Percentiles rank a stretch among this genome's conserved stretches.
These are phyloP conservation scores for Spatholobus suberectus DNA, from an alignment of 306 rosid genomes.

Conservation along the genomic window DNA sequence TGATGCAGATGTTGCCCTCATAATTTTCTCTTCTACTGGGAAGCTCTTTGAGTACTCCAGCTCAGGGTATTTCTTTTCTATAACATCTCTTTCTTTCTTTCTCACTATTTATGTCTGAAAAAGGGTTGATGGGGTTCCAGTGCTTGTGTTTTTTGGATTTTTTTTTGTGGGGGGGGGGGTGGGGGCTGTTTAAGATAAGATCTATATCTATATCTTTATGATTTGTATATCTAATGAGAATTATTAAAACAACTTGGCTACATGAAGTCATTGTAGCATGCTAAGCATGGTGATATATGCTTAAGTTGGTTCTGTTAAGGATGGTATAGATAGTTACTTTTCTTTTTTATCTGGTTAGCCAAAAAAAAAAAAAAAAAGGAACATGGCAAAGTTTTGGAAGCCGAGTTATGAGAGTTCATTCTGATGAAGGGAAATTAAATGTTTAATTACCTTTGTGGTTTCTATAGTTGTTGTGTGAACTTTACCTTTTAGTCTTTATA, in stretches of 20 bases:
- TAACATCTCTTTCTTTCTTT: neutral
- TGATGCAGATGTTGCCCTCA: conserved; percentile 91
- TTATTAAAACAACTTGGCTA: neutral
- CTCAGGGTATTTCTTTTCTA: conserved; percentile 61
- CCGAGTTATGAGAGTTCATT: neutral
- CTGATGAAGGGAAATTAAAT: too few relatives aligned
- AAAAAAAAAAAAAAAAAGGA: neutral
- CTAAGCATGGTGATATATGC: neutral
- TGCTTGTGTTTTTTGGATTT: neutral
- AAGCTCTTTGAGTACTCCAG: conserved; percentile 85
- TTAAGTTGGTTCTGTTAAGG: neutral
- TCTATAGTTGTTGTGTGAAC: too few relatives aligned
- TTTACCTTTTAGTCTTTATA: too few relatives aligned
- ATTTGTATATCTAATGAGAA: neutral
- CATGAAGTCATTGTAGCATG: neutral
- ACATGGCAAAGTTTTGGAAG: neutral
- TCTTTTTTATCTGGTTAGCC: neutral
- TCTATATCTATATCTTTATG: neutral
- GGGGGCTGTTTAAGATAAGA: neutral
- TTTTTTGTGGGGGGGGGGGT: neutral
- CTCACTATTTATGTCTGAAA: neutral
- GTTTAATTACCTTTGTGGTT: too few relatives aligned
- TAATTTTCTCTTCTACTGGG: conserved; percentile 83
- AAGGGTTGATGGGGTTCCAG: conserved; percentile 20
- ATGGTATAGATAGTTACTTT: neutral